Evolutionary conservation across 176 grass and related monocot species (phyloP).

Genomic region (Cenchrus purpureus): DNA sequence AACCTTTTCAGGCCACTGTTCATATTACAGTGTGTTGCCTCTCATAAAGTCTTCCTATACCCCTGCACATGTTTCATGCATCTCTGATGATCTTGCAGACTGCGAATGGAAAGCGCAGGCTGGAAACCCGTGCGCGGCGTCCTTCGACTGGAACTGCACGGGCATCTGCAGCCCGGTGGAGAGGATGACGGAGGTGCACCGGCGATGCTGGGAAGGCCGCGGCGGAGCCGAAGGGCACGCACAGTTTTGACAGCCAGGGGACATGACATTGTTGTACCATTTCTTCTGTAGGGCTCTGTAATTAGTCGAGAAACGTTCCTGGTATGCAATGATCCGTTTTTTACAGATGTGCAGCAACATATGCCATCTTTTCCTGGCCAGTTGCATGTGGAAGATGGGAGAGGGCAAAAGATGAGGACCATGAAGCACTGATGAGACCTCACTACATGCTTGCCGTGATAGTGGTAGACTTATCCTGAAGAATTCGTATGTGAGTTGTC

Average conservation of each 20-base stretch:
- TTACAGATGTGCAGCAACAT: constrained; percentile 15
- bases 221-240: constrained; percentile 47
- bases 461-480: neutral
- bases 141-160: constrained; percentile 85
- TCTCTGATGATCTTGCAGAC: constrained; percentile 52
- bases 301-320: constrained; percentile 15
- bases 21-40: neutral
- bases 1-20: neutral
- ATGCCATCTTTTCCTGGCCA: neutral
- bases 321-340: constrained; percentile 27
- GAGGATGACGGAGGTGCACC: constrained; percentile 78
- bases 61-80: neutral
- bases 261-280: constrained; percentile 6
- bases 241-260: constrained; percentile 53
- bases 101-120: constrained; percentile 84
- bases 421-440: neutral
- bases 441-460: neutral
- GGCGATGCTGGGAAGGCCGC: constrained; percentile 55
- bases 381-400: neutral
- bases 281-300: constrained; percentile 36
- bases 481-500: neutral
- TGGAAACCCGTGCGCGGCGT: constrained; percentile 68
- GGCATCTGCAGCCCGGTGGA: constrained; percentile 77
- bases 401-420: too few relatives aligned
- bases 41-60: neutral